Percentiles rank a stretch among this genome's conserved stretches.
phyloP scores from a whole-genome alignment of 1,139 yeast genomes.

The Scheffersomyces titani region DNA sequence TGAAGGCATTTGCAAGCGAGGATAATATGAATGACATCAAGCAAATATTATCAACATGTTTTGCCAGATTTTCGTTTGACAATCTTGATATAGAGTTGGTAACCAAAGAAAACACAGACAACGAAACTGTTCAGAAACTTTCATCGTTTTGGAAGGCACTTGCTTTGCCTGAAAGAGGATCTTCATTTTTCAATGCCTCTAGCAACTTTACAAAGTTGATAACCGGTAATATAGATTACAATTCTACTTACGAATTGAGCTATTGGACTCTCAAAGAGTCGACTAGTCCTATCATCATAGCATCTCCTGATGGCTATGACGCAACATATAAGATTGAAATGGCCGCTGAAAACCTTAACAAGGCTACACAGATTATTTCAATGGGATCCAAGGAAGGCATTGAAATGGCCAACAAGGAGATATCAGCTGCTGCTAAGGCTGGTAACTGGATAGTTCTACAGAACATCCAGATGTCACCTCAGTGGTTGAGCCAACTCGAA shows the following conservation, averaged over 20 bases:
- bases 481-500: constrained; percentile 61
- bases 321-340: constrained; percentile 57
- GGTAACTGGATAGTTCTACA: constrained; percentile 77
- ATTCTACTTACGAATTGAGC: constrained; percentile 27
- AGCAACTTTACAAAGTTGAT: constrained; percentile 18
- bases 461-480: constrained; percentile 71
- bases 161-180: constrained; percentile 8
- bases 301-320: constrained; percentile 66
- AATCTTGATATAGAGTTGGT: constrained; percentile 7
- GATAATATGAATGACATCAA: constrained; percentile 1
- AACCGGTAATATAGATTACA: constrained; percentile 24
- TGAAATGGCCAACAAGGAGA: constrained; percentile 53
- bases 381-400: constrained; percentile 78
- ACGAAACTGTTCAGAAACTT: constrained; percentile 17
- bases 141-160: constrained; percentile 12
- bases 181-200: constrained; percentile 19
- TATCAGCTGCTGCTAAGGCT: constrained; percentile 43
- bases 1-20: constrained; percentile 4
- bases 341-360: constrained; percentile 31
- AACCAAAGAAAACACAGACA: constrained; percentile 15
- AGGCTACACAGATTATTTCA: constrained; percentile 50
- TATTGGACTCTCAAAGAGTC: constrained; percentile 18
- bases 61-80: constrained; percentile 8
- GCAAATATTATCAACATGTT: constrained; percentile 8
- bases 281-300: constrained; percentile 49